Evolutionary conservation across 2,329 filamentous ascomycete species (phyloP).

Genomic region (Amphichorda felina): DNA sequence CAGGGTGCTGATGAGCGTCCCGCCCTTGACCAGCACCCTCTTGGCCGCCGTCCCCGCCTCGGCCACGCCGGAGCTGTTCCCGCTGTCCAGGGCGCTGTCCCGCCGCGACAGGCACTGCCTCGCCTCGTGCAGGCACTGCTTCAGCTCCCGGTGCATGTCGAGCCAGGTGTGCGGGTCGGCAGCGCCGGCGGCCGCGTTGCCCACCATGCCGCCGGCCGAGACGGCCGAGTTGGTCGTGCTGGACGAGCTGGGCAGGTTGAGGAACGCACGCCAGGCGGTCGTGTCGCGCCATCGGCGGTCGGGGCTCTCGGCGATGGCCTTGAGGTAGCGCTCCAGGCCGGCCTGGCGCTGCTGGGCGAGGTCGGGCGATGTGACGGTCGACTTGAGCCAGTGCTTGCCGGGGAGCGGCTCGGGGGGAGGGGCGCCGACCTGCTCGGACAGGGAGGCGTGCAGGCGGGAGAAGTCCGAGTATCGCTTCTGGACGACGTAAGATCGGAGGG

Average conservation of each 20-base stretch:
- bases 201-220: constrained; percentile 31
- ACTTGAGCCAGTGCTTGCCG: constrained; percentile 65
- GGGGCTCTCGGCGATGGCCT: constrained; percentile 58
- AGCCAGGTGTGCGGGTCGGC: constrained; percentile 61
- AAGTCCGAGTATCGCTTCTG: constrained; percentile 82
- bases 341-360: constrained; percentile 59
- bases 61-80: constrained; percentile 29
- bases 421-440: constrained; percentile 46
- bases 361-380: constrained; percentile 56
- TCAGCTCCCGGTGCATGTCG: constrained; percentile 64
- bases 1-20: constrained; percentile 49
- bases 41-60: constrained; percentile 67
- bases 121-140: constrained; percentile 49
- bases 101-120: constrained; percentile 56
- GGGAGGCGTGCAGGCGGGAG: constrained; percentile 47
- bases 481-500: constrained; percentile 62
- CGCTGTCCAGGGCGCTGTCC: constrained; percentile 37
- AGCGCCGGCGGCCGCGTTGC: constrained; percentile 25
- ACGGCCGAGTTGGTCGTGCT: constrained; percentile 35
- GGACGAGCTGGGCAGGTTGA: constrained; percentile 50
- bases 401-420: constrained; percentile 59
- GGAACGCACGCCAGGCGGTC: constrained; percentile 57
- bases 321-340: constrained; percentile 60
- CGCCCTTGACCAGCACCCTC: constrained; percentile 57
- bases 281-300: constrained; percentile 68